These are phyloP conservation scores for Alternaria gaisen DNA, from an alignment of 2,329 filamentous ascomycete species.

Conservation along the genomic window DNA sequence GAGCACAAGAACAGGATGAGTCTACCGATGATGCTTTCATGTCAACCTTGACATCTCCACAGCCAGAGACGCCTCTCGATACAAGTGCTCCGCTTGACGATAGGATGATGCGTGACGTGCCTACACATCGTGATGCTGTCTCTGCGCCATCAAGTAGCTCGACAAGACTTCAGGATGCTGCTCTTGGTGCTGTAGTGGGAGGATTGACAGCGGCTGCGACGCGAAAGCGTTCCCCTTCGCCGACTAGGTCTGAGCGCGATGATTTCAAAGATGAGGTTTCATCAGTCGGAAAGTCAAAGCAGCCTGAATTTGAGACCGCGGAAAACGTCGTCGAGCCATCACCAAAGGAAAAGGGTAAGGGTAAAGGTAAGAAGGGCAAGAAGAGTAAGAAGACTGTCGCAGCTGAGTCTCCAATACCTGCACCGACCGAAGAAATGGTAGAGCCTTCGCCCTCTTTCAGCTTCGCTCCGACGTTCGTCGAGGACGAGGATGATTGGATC, in stretches of 20 bases:
- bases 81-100: constrained; percentile 38
- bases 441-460: constrained; percentile 17
- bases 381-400: constrained; percentile 40
- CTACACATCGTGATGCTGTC: constrained; percentile 19
- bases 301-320: constrained; percentile 5
- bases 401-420: constrained; percentile 7
- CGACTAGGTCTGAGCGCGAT: constrained; percentile 17
- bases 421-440: constrained; percentile 8
- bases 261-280: constrained; percentile 28
- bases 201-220: constrained; percentile 33
- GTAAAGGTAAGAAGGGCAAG: constrained; percentile 39
- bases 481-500: constrained; percentile 45
- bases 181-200: constrained; percentile 38
- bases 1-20: constrained; percentile 23
- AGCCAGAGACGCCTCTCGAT: constrained; percentile 29
- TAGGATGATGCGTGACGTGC: constrained; percentile 29
- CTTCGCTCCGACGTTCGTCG: constrained; percentile 38
- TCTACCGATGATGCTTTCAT: constrained; percentile 17
- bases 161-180: constrained; percentile 39
- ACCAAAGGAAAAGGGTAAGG: constrained; percentile 34
- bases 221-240: constrained; percentile 27
- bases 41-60: constrained; percentile 18
- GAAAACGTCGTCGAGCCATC: constrained; percentile 23
- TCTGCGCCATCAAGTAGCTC: constrained; percentile 33
- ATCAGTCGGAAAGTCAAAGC: constrained; percentile 16